A percentile compares a stretch with the other conserved stretches of the same genome.
phyloP scores from a whole-genome alignment of 805 yeast species.

The Wickerhamomyces strasburgensis region DNA sequence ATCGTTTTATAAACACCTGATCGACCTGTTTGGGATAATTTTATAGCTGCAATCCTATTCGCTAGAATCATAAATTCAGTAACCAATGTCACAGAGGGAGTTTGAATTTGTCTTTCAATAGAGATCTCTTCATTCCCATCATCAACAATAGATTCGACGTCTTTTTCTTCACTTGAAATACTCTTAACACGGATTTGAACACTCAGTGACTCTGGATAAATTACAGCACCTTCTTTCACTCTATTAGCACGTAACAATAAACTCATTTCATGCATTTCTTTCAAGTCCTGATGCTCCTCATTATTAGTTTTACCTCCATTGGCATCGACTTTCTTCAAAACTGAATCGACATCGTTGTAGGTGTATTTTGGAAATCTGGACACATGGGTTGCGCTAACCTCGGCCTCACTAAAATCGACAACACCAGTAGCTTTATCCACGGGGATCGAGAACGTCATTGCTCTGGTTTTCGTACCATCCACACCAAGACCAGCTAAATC shows the following conservation, averaged over 20 bases:
- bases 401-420: constrained; percentile 23
- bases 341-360: constrained; percentile 55
- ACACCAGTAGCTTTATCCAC: constrained; percentile 24
- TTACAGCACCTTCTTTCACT: constrained; percentile 36
- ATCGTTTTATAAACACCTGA: constrained; percentile 46
- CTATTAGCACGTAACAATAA: constrained; percentile 23
- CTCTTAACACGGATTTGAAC: constrained; percentile 15
- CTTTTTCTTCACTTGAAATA: constrained; percentile 1
- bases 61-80: constrained; percentile 82
- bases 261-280: constrained; percentile 30
- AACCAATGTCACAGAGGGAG: constrained; percentile 60
- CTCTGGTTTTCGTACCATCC: constrained; percentile 38
- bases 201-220: constrained; percentile 33
- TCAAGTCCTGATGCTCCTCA: constrained; percentile 30
- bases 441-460: constrained; percentile 39
- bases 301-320: neutral
- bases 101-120: constrained; percentile 24
- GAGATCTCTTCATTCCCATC: constrained; percentile 9
- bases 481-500: constrained; percentile 48
- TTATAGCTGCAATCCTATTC: constrained; percentile 53
- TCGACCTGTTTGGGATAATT: constrained; percentile 37
- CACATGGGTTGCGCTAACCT: constrained; percentile 38
- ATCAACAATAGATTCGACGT: constrained; percentile 5
- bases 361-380: constrained; percentile 49
- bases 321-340: constrained; percentile 29